Percentiles rank a stretch among this genome's conserved stretches.
Conservation (phyloP, 2,329 filamentous ascomycete species). For the Ilyonectria sp. region DNA sequence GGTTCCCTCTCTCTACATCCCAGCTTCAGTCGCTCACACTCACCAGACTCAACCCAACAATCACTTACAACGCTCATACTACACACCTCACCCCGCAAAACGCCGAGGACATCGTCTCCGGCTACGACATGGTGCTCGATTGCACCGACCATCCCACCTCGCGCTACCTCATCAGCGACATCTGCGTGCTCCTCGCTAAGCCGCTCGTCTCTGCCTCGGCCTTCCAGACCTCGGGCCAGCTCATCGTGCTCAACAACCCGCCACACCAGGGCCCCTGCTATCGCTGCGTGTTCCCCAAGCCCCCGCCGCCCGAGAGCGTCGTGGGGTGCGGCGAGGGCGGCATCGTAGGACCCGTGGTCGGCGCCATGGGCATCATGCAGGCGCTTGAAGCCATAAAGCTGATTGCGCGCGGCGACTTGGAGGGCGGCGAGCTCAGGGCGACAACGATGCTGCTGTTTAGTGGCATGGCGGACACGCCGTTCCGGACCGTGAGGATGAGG, state of each 20-base stretch:
- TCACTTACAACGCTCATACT: conserved; percentile 74
- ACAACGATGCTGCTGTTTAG: conserved; percentile 65
- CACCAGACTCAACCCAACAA: conserved; percentile 78
- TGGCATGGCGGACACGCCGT: conserved; percentile 62
- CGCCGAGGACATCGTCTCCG: conserved; percentile 74
- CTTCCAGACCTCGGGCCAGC: conserved; percentile 88
- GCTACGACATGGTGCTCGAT: conserved; percentile 90
- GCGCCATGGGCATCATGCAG: conserved; percentile 92
- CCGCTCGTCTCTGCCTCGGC: conserved; percentile 92
- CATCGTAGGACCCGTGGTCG: conserved; percentile 92
- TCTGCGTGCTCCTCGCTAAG: conserved; percentile 84
- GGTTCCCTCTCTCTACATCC: conserved; percentile 32
- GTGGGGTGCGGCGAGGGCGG: conserved; percentile 93
- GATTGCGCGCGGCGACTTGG: conserved; percentile 64
- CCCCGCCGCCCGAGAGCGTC: conserved; percentile 86
- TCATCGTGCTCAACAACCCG: conserved; percentile 90
- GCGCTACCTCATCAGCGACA: conserved; percentile 93
- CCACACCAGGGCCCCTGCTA: conserved; percentile 88
- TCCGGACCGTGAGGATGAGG: conserved; percentile 83
- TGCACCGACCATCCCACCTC: conserved; percentile 95
- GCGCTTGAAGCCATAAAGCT: conserved; percentile 91
- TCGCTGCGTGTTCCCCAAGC: conserved; percentile 90
- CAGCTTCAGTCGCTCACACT: not conserved
- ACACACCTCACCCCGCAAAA: conserved; percentile 78
- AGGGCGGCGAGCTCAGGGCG: conserved; percentile 40